Evolutionary conservation across 2,329 filamentous ascomycete genomes (phyloP), one percentile per base, ranked within the genome.

Genomic region (Xylariaceae sp.): DNA sequence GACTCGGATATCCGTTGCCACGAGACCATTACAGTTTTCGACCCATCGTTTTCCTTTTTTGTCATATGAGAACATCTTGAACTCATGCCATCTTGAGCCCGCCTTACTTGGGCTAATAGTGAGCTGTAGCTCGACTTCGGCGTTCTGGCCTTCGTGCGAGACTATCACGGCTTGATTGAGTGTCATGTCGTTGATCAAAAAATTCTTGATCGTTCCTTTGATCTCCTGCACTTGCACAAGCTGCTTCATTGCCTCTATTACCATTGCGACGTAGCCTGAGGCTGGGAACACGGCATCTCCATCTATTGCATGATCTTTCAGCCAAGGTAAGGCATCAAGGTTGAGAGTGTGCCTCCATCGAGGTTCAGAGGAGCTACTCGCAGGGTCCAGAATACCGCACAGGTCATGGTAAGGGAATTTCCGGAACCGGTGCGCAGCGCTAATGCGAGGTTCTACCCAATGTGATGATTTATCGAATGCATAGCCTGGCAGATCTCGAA

Each of bases 301-400:
- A 53, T 82, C 77, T 60, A 83, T 75, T 44, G 65, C 65, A 63
- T 83, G 80, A 52, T 82, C 75, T 36, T 75, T 69, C 5, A 80
- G 66, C 67, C 82, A 84, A 2, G 82, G 76, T 0, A 76, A 55
- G 45, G 77, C 72, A 32, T 75, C 71, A 1, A 71, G 52, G 10
- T 66, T 66, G 22, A 77, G 55, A 20, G 72, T 65, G 46, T 74
- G 76, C 29, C 74, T 65, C 75, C 75, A 78, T 0, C 64, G 70
- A 0, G 72, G 72, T n/a, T n/a, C n/a, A n/a, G n/a, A n/a, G n/a
- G n/a, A 35, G 21, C 37, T 45, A n/a, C 43, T 40, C 16, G 37
- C 43, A 36, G 43, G 43, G 21, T 45, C 43, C 16, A 45, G 34
- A 36, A 45, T 25, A 22, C 43, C 43, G 27, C 43, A 45, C 29